These are phyloP conservation scores for Apiospora hydei DNA, from an alignment of 2,329 filamentous ascomycete genomes.

Conservation along the genomic window DNA sequence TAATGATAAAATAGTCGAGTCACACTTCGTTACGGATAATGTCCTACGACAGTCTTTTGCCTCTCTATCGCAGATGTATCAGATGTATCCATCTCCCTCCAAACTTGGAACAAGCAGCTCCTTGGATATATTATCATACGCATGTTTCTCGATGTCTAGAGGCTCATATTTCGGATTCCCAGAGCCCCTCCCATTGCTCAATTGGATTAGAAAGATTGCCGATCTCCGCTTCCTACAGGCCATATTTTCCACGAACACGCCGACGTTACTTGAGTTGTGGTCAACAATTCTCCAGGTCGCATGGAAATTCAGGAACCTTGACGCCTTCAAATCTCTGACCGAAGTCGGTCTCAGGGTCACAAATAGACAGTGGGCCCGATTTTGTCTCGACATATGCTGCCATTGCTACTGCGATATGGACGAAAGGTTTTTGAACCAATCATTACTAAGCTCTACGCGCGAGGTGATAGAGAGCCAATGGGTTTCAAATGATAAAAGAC, in stretches of 20 bases:
- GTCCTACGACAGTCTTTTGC: neutral
- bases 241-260: neutral
- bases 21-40: neutral
- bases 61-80: neutral
- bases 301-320: accelerated
- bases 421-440: too few species aligned
- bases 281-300: neutral
- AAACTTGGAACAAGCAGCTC: neutral
- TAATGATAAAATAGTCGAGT: neutral
- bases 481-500: too few species aligned
- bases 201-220: neutral
- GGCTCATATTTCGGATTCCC: neutral
- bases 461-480: neutral
- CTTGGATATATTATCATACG: neutral
- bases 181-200: neutral
- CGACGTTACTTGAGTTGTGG: neutral
- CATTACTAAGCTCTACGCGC: too few species aligned
- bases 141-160: neutral
- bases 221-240: neutral
- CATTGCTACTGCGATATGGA: too few species aligned
- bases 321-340: neutral
- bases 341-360: neutral
- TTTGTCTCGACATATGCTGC: neutral
- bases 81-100: neutral
- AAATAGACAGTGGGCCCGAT: neutral